Evolutionary conservation across 768 basidiomycete species (phyloP).

Genomic region (Auricularia heimuer): DNA sequence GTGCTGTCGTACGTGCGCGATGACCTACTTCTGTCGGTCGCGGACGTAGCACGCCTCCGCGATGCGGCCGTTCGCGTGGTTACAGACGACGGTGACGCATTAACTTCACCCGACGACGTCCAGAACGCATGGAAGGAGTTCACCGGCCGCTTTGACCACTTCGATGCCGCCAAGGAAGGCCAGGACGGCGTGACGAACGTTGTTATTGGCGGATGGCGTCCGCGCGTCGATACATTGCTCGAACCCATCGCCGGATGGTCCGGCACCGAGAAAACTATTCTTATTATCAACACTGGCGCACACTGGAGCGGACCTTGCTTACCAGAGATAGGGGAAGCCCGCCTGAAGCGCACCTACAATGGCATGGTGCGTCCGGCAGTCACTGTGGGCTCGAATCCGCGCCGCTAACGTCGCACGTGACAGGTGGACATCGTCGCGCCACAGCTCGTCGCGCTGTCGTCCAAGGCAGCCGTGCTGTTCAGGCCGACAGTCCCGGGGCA

Average conservation of each 20-base stretch:
- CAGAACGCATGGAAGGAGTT: not conserved
- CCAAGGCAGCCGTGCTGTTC: not conserved
- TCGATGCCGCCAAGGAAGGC: not conserved
- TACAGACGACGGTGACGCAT: not conserved
- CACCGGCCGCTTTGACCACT: not conserved
- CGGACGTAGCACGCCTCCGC: not conserved
- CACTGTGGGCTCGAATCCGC: not conserved
- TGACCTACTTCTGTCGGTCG: not conserved
- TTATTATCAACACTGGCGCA: not conserved
- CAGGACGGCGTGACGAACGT: not conserved
- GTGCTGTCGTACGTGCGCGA: not conserved
- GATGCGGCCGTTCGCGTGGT: not conserved
- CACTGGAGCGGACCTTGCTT: conserved; percentile 1
- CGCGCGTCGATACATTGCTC: not conserved
- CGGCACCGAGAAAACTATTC: not conserved
- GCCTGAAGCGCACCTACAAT: not conserved
- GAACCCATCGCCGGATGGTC: not conserved
- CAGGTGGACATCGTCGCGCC: not conserved
- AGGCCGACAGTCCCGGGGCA: not conserved
- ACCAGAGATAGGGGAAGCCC: not conserved
- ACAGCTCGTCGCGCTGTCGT: not conserved
- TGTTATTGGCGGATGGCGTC: not conserved
- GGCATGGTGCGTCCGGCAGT: not conserved
- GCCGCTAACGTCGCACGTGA: not conserved
- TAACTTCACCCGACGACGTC: not conserved